Evolutionary conservation across 495 filamentous ascomycete genomes (phyloP).

Genomic region (Margaritispora aquatica): DNA sequence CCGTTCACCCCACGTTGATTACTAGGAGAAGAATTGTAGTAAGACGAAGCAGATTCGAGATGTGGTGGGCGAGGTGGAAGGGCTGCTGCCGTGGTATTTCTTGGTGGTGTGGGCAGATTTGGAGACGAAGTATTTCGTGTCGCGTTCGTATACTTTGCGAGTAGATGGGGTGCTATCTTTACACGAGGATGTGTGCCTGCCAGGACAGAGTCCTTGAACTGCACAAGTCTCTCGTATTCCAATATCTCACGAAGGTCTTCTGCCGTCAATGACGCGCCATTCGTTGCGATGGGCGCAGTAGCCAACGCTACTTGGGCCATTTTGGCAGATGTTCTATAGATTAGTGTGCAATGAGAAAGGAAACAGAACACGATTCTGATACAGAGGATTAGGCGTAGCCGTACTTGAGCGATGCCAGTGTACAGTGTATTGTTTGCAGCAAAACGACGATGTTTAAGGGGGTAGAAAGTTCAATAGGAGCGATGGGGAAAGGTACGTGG

Average conservation of each 20-base stretch:
- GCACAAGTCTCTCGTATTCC: slow-evolving; percentile 69
- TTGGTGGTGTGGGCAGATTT: slow-evolving; percentile 13
- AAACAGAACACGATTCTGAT: background rate
- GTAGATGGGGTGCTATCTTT: slow-evolving; percentile 55
- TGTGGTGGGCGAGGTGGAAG: slow-evolving; percentile 3
- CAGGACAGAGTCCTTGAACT: slow-evolving; percentile 69
- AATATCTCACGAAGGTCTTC: slow-evolving; percentile 33
- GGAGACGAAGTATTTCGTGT: slow-evolving; percentile 9
- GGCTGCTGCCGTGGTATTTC: background rate
- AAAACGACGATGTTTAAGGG: no score
- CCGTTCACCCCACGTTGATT: slow-evolving; percentile 13
- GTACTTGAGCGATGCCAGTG: background rate
- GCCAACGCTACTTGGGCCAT: slow-evolving; percentile 22
- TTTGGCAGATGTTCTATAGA: slow-evolving; percentile 7
- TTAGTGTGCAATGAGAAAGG: slow-evolving; percentile 12
- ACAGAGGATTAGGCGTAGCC: background rate
- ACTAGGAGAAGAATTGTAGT: slow-evolving; percentile 23
- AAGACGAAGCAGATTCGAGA: slow-evolving; percentile 14
- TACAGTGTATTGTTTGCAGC: no score
- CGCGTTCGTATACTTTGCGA: slow-evolving; percentile 40
- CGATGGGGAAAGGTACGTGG: background rate
- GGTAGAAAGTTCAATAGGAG: no score
- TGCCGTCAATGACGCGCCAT: slow-evolving; percentile 26
- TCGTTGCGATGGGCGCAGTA: slow-evolving; percentile 1
- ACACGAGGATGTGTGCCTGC: slow-evolving; percentile 68